Conservation (phyloP, 1,284 basidiomycete species). For the Malassezia furfur region DNA sequence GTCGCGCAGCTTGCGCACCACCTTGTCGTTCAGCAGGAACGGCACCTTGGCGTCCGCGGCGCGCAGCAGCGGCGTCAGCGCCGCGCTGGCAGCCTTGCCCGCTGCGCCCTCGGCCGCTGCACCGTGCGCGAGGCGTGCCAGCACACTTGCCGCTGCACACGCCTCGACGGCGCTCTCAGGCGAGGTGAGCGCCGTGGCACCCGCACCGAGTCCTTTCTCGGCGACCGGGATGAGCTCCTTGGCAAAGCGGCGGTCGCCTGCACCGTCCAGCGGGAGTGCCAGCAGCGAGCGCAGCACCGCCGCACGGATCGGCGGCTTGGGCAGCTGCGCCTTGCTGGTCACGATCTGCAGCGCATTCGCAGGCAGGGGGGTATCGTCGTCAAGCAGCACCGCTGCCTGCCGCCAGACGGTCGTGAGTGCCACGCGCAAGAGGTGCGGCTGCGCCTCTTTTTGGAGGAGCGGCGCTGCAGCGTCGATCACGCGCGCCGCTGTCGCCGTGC, state of each 20-base stretch:
- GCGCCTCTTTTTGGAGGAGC: constrained; percentile 34
- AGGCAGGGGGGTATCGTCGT: constrained; percentile 2
- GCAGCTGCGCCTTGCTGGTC: constrained; percentile 9
- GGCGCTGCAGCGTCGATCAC: constrained; percentile 29
- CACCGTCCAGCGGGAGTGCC: not conserved
- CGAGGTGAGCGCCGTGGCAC: constrained; percentile 31
- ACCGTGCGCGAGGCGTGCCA: constrained; percentile 12
- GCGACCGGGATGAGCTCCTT: constrained; percentile 14
- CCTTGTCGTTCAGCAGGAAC: constrained; percentile 42
- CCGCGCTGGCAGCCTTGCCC: not conserved
- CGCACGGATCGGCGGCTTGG: constrained; percentile 32
- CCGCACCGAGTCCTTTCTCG: constrained; percentile 8
- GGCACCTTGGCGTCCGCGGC: constrained; percentile 33
- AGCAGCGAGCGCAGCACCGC: constrained; percentile 18
- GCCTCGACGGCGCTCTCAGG: constrained; percentile 37
- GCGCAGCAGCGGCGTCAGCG: constrained; percentile 15
- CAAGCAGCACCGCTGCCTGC: constrained; percentile 8
- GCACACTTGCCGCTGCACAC: not conserved
- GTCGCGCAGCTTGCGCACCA: constrained; percentile 32
- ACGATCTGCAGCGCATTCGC: constrained; percentile 23
- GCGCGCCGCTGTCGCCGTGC: constrained; percentile 8
- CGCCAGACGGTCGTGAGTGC: constrained; percentile 24
- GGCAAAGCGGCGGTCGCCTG: constrained; percentile 20
- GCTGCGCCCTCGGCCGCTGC: not conserved
- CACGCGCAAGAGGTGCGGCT: constrained; percentile 29